Conservation (phyloP, 305 asterid species). For the Coffea humblotiana region DNA sequence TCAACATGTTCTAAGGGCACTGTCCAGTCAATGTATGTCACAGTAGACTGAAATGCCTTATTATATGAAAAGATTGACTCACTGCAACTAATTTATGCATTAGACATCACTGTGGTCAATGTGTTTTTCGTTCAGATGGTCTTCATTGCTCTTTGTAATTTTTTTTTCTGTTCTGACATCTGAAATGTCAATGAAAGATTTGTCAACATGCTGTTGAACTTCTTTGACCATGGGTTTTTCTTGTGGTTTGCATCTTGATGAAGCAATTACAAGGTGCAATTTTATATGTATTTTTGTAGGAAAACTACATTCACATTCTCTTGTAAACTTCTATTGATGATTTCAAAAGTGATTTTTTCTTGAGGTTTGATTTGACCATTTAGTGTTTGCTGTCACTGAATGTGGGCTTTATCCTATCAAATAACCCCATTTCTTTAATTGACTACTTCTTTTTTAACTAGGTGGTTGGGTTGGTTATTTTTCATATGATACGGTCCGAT, state of each 20-base stretch:
- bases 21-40: neutral
- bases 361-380: neutral
- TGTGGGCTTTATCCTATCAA: neutral
- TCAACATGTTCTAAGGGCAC: neutral
- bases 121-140: neutral
- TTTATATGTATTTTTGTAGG: neutral
- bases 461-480: conserved; percentile 99
- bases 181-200: neutral
- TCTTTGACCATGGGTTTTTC: neutral
- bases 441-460: conserved; percentile 38
- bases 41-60: neutral
- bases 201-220: neutral
- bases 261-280: neutral
- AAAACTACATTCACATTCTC: neutral
- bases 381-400: neutral
- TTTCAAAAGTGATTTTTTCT: neutral
- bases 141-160: neutral
- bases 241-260: neutral
- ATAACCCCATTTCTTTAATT: conserved; percentile 12
- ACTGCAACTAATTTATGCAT: neutral
- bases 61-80: neutral
- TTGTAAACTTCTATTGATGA: neutral
- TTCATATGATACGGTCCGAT: conserved; percentile 93
- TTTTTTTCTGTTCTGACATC: neutral
- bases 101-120: neutral